Evolutionary conservation across 75 land plant species (phyloP), one percentile per base, ranked within the genome.

Genomic region (Cupressus sempervirens): DNA sequence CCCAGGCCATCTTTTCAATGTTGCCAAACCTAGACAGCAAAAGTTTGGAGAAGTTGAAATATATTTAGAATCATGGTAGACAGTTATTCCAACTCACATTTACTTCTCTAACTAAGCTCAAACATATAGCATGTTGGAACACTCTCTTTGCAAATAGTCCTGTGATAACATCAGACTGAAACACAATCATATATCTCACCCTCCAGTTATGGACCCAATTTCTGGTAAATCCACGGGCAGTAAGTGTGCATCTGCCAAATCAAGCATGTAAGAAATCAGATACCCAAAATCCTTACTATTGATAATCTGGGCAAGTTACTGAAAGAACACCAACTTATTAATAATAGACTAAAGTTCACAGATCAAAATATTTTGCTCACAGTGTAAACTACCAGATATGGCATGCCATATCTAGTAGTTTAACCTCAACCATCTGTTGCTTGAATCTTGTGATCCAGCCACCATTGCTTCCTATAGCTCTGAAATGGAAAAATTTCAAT

Each of bases 1-100:
- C 99, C 99, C 99, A 97, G 6, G 98, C 99, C 87, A 97, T 95
- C 89, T 90, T 94, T 86, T 97, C 99, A 83, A 97, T 92, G n/a
- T 91, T 87, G 29, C 88, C 91, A 62, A 83, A 35, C 83, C 90
- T 88, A 82, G 56, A 84, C 23, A 41, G 12, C 18, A 65, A 84
- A 84, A 84, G 3, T 16, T 68, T 26, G 12, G 20, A 20, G 1
- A 70, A 79, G 48, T 81, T 38, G 38, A 79, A 79, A 79, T n/a
- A 1, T 43, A 72, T 72, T 72, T 72, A 9, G 12, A 72, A 72
- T 35, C 35, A 11, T 77, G 26, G 41, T 26, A n/a, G 10, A 12
- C 13, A 79, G 45, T 7, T 76, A 20, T 2, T 38, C 43, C 79
- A 76, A 45, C 81, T 79, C 4, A 26, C 18, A 3, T 43, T 23